These are phyloP conservation scores for Yamadazyma diddensiae DNA, from an alignment of 1,139 yeast genomes.

Conservation along the genomic window DNA sequence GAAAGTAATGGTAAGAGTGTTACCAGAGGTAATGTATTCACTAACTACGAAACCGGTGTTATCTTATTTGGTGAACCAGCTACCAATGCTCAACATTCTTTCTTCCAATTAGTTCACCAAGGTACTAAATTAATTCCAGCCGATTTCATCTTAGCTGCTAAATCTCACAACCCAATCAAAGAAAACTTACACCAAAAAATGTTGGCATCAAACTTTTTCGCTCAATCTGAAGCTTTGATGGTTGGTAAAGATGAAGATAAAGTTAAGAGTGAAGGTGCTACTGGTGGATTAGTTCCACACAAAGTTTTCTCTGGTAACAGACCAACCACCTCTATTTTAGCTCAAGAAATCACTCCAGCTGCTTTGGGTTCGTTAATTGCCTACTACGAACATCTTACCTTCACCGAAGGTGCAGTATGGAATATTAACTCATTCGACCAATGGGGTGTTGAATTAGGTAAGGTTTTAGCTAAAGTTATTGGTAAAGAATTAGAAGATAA, in stretches of 20 bases:
- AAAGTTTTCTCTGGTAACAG: constrained; percentile 96
- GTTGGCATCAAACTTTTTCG: constrained; percentile 98
- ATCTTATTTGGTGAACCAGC: constrained; percentile 98
- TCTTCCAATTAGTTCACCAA: constrained; percentile 98
- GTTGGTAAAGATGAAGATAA: constrained; percentile 86
- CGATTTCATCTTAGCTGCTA: constrained; percentile 94
- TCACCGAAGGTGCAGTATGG: constrained; percentile 99
- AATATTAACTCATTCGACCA: constrained; percentile 98
- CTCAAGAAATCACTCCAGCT: constrained; percentile 95
- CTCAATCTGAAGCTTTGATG: constrained; percentile 97
- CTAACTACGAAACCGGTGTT: constrained; percentile 93
- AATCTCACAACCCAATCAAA: constrained; percentile 97
- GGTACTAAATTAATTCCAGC: constrained; percentile 97
- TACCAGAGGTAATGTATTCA: constrained; percentile 85
- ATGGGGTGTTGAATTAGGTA: constrained; percentile 99
- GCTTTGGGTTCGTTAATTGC: constrained; percentile 94
- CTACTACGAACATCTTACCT: constrained; percentile 94
- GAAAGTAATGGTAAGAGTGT: constrained; percentile 98
- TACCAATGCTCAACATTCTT: constrained; percentile 97
- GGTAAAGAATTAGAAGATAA: constrained; percentile 78
- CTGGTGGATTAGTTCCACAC: constrained; percentile 85
- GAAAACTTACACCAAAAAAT: constrained; percentile 90
- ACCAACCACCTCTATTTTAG: constrained; percentile 96
- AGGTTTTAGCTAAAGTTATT: constrained; percentile 93
- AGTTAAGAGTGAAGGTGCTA: constrained; percentile 88